Evolutionary conservation across 371 early-diverging fungal species (phyloP), one percentile per base, ranked within the genome.

Genomic region (Dichotomocladium elegans): DNA sequence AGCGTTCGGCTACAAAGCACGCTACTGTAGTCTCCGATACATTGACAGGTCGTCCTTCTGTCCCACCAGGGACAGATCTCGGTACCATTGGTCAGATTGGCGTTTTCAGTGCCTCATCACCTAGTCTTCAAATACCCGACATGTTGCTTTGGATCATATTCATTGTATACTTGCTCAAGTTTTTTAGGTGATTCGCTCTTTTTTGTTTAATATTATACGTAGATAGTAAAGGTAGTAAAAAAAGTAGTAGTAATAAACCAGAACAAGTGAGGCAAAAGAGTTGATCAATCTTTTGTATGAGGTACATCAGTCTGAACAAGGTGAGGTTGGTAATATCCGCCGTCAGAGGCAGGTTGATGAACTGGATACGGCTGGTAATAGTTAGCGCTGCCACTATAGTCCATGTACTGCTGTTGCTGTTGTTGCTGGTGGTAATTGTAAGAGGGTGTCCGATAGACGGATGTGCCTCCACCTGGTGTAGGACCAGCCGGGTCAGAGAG

Each of bases 1-100:
- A n/a, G n/a, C n/a, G n/a, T n/a, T n/a, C n/a, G n/a, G n/a, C n/a
- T n/a, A n/a, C n/a, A n/a, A n/a, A n/a, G n/a, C n/a, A n/a, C n/a
- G n/a, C n/a, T n/a, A n/a, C n/a, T n/a, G n/a, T n/a, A n/a, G n/a
- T n/a, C n/a, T n/a, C n/a, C n/a, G n/a, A n/a, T n/a, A n/a, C n/a
- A n/a, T n/a, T n/a, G n/a, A 15, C 53, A 25, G 4, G 41, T 4
- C 47, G 41, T 17, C 29, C 40, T 15, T 42, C 33, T 21, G 17
- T 55, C 17, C 55, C 55, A 24, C 55, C 55, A 24, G 55, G 55
- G 7, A 55, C 40, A 40, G 55, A 55, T 22, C 26, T 55, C 21
- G 47, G 55, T 24, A 45, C 34, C 7, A 55, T 55, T 21, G 55
- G 55, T 14, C 55, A 55, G 25, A 55, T 55, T 40, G 55, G 55